Conservation (phyloP, 306 rosid genomes). For the Vigna reflexopilosa region DNA sequence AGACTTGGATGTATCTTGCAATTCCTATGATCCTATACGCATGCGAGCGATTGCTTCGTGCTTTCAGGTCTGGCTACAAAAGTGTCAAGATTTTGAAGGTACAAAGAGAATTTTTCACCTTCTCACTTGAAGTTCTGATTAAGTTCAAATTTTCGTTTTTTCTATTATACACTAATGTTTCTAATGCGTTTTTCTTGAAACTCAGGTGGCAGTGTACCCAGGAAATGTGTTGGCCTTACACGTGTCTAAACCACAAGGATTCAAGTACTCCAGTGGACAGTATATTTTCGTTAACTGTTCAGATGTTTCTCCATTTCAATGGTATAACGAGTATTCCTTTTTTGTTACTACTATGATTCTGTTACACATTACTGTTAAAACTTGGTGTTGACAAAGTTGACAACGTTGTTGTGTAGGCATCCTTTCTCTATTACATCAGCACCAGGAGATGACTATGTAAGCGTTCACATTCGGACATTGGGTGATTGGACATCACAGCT, state of each 20-base stretch:
- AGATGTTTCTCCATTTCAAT: constrained; percentile 83
- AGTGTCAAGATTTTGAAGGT: constrained; percentile 79
- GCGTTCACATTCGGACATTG: constrained; percentile 81
- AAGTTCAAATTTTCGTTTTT: neutral
- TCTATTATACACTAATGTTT: too few relatives aligned
- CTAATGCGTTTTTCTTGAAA: neutral
- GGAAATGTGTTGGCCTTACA: constrained; percentile 92
- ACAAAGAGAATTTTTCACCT: neutral
- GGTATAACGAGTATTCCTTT: constrained; percentile 49
- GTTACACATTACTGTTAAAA: neutral
- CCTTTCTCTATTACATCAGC: constrained; percentile 94
- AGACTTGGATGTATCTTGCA: constrained; percentile 94
- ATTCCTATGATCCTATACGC: constrained; percentile 78
- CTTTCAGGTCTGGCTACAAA: constrained; percentile 76
- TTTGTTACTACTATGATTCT: neutral
- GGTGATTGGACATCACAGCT: constrained; percentile 94
- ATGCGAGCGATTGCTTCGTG: constrained; percentile 85
- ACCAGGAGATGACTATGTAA: constrained; percentile 82
- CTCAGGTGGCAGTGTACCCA: constrained; percentile 90
- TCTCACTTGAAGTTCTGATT: neutral
- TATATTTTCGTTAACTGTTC: constrained; percentile 81
- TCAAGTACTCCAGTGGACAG: constrained; percentile 85
- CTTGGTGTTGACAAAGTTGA: neutral
- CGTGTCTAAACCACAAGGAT: constrained; percentile 86
- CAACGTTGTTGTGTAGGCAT: constrained; percentile 60